Base-by-base conservation (phyloP, 768 basidiomycete species). In the Galerina marginata region DNA sequence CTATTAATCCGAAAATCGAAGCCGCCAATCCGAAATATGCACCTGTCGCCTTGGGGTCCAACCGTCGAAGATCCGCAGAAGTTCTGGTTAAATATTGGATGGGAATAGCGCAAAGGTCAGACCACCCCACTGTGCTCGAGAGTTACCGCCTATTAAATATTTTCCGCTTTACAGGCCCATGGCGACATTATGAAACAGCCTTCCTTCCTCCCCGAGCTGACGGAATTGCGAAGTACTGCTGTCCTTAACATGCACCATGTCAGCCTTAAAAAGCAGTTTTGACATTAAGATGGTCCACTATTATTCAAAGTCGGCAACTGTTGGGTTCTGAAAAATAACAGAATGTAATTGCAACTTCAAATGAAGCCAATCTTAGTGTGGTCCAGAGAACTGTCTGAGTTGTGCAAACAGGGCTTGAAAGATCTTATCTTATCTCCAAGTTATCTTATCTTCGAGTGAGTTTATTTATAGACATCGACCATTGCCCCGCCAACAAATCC, bases 71-170 rank as follows among this genome's bases (percentile, higher is more conserved):
- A 65, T 10, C 48, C 47, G 14, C 45, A 57, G 20, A 54, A 42
- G 46, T 54, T 55, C n/a, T 57, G 53, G 15, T 40, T 65, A 7
- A 43, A 63, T 12, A 51, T 59, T 26, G 69, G 69, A 26, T 70
- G 69, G 69, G 64, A 66, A 66, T 38, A 61, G 60, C 10, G 45
- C 58, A 10, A 61, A 66, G 55, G 69, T 66, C 20, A 40, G 58
- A 39, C 26, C 29, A 3, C 3, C 20, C 20, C 29, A 10, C 48
- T 25, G 7, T 38, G 7, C 6, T 42, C 16, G 11, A 12, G 20
- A 26, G 2, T 12, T 25, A 11, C 25, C 7, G n/a, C 14, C 29
- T 15, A 10, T 29, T 53, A 26, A 52, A 14, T 20, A 2, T 12
- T 9, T n/a, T n/a, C 4, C 12, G 12, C 26, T 53, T 10, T 20